Evolutionary conservation across 768 basidiomycete genomes (phyloP).

Genomic region (Asterophora parasitica): DNA sequence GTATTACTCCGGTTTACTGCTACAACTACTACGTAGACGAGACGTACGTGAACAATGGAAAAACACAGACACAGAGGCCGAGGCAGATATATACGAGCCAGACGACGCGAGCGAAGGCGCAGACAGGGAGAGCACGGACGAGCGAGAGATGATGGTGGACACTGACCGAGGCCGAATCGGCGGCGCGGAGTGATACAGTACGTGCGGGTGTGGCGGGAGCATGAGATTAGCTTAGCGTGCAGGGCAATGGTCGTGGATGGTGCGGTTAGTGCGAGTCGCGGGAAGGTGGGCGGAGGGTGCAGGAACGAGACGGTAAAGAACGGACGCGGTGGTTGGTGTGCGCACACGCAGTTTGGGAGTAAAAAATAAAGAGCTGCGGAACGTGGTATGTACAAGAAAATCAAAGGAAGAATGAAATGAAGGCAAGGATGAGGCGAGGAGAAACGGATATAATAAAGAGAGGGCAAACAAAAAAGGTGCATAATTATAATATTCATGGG

Average conservation of each 20-base stretch:
- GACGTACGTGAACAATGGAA: conserved; percentile 10
- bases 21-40: conserved; percentile 13
- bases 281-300: not conserved
- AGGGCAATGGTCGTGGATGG: no score
- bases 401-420: conserved; percentile 8
- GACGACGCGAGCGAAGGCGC: not conserved
- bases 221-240: no score
- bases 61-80: conserved; percentile 5
- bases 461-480: conserved; percentile 27
- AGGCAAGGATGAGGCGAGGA: conserved; percentile 5
- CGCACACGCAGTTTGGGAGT: no score
- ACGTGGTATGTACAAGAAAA: conserved; percentile 21
- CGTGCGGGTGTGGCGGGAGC: no score
- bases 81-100: not conserved
- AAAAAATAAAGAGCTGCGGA: not conserved
- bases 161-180: no score
- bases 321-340: not conserved
- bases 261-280: no score
- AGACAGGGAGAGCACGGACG: not conserved
- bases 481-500: conserved; percentile 27
- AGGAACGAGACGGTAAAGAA: not conserved
- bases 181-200: no score
- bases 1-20: conserved; percentile 16
- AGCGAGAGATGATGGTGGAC: no score
- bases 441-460: conserved; percentile 27